A percentile compares a stretch with the other conserved stretches of the same genome.
Evolutionary conservation across 495 filamentous ascomycete species (phyloP).

Genomic region (Cercophora samala): DNA sequence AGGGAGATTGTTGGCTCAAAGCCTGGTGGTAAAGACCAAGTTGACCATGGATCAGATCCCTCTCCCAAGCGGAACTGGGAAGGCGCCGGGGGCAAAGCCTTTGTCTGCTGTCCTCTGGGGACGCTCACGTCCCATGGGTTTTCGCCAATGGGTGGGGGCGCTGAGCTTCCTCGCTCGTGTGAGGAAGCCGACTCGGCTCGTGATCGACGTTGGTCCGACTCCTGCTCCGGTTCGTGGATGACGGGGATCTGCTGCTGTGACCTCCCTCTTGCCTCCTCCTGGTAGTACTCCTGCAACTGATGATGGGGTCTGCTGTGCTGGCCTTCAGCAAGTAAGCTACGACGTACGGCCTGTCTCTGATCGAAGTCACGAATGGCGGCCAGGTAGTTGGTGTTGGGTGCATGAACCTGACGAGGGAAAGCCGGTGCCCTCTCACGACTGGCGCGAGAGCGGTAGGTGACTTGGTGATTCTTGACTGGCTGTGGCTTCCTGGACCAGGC

Average conservation of each 20-base stretch:
- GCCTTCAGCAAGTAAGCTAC: constrained; percentile 7
- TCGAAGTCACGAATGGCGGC: constrained; percentile 35
- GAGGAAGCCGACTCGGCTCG: constrained; percentile 31
- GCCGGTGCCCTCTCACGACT: constrained; percentile 37
- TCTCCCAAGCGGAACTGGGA: constrained; percentile 44
- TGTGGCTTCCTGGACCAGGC: constrained; percentile 42
- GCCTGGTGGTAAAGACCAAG: constrained; percentile 35
- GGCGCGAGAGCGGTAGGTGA: constrained; percentile 44
- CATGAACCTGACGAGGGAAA: constrained; percentile 43
- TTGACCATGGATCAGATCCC: constrained; percentile 45
- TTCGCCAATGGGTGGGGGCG: constrained; percentile 43
- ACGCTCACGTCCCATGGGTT: constrained; percentile 42
- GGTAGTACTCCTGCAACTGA: constrained; percentile 36
- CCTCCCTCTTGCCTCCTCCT: constrained; percentile 14
- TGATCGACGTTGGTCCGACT: constrained; percentile 23
- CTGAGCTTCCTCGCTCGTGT: constrained; percentile 43
- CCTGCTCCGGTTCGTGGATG: constrained; percentile 25
- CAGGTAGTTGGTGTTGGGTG: constrained; percentile 44
- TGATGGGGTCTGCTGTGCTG: constrained; percentile 20
- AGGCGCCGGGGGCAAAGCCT: constrained; percentile 40
- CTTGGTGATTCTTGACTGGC: constrained; percentile 38
- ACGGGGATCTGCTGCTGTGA: constrained; percentile 21
- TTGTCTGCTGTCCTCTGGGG: constrained; percentile 12
- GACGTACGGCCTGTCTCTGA: constrained; percentile 24
- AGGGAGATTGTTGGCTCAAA: constrained; percentile 25